Base-by-base conservation (phyloP, 768 basidiomycete species). In the Auricularia auricula-judae region DNA sequence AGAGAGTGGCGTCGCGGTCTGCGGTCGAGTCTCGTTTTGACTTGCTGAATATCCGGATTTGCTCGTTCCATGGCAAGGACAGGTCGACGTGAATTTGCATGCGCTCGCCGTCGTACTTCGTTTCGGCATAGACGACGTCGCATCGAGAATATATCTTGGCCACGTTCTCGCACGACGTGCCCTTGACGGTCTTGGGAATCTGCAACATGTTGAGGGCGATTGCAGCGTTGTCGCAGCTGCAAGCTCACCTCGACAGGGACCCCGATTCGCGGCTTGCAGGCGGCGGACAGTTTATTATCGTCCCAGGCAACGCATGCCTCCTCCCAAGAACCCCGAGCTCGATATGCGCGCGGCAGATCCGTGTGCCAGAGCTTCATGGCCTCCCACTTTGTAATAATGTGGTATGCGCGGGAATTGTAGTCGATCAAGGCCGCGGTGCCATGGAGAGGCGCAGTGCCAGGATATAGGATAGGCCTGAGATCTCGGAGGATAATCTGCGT, bases 21-120 rank as follows among this genome's bases (percentile, higher is more conserved):
- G 75, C 63, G 0, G 93, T 96, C 35, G 89, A 93, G 69, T 96
- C 84, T 18, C 93, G 76, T 65, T 83, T 86, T 69, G 89, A 93
- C 75, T 98, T 96, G 77, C 91, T 93, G 72, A 88, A 93, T 47
- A 96, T 93, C 1, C 76, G 85, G 66, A 95, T 88, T 39, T 75
- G 76, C 3, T 80, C 74, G 4, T 72, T 68, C 0, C 69, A 72
- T 14, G 77, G 72, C 3, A 68, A 70, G 3, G 70, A 66, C 2
- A 86, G 71, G 70, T 86, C 79, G 29, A 93, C 82, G 70, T 98
- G 94, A 34, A 95, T 92, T 69, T 98, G 94, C 63, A 93, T 87
- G n/a, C 94, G 82, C 74, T 96, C 93, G 10, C 94, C 94, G 65
- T 96, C 94, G 72, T 95, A 95, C 73, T 98, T 98, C 0, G 86